Evolutionary conservation across 2,329 filamentous ascomycete species (phyloP), one percentile per base, ranked within the genome.

Genomic region (Fusarium bulbicola): DNA sequence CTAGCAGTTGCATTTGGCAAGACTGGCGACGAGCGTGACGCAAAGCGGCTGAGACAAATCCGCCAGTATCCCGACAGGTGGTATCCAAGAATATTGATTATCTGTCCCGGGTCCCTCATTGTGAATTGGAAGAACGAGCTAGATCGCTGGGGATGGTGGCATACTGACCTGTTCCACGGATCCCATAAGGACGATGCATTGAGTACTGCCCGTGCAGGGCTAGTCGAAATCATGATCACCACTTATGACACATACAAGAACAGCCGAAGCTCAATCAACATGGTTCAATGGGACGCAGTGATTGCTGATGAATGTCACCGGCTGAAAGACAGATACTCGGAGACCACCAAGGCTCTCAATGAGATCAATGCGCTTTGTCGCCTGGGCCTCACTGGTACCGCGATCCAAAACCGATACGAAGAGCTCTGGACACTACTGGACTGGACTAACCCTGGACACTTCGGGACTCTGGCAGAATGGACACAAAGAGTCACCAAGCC

Each of bases 371-470:
- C 95, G 0, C 88, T 98, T 6, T 98, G 96, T 79, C 90, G 96
- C 39, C 95, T 99, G 68, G 96, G 96, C 0, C 86, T 99, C 14
- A 98, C 95, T 0, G 96, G 96, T 5, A 99, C 96, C 1, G 95
- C 95, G 0, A 98, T 99, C 49, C 96, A 99, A 80, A 99, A 99
- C 81, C 96, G 94, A 74, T 99, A 99, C 80, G 94, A 98, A 79
- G 96, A 99, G 81, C 87, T 99, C 2, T 99, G 95, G 95, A 97
- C 95, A 0, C 86, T 99, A 1, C 85, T 99, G 6, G 97, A 99
- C 80, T 99, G 96, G 96, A 95, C 95, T 0, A 96, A 97, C 75
- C 96, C 96, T 0, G 95, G 95, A 0, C 83, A 87, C 52, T 88
- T 91, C 61, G 89, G 89, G 21, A 86, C 86, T 1, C 78, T 93